A percentile compares a stretch with the other conserved stretches of the same genome.
phyloP scores from a whole-genome alignment of 768 basidiomycete genomes.

The Omphalotus guepiniiformis region DNA sequence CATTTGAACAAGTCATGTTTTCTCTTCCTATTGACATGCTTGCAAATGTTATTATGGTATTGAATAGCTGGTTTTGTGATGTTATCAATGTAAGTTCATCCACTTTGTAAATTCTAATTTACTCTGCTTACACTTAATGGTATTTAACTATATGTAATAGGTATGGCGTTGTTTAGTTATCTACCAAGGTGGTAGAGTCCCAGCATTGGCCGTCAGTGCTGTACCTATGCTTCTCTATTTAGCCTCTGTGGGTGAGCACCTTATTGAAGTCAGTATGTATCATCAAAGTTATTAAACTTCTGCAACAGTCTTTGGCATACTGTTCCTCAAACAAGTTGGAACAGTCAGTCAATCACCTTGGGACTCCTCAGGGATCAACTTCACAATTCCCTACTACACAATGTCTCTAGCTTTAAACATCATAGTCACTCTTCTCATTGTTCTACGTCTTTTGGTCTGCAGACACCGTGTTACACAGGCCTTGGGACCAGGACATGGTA shows the following conservation, averaged over 20 bases:
- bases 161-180: slow-evolving; percentile 9
- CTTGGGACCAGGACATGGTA: slow-evolving; percentile 21
- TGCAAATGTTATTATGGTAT: slow-evolving; percentile 10
- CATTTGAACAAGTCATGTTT: slow-evolving; percentile 15
- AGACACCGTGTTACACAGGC: slow-evolving; percentile 16
- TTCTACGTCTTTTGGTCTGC: slow-evolving; percentile 28
- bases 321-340: slow-evolving; percentile 11
- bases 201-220: slow-evolving; percentile 4
- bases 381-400: slow-evolving; percentile 33
- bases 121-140: not conserved
- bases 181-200: slow-evolving; percentile 5
- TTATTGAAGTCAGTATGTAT: not conserved
- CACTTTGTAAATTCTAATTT: not conserved
- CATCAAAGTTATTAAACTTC: not conserved
- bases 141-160: not conserved
- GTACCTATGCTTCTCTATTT: slow-evolving; percentile 5
- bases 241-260: slow-evolving; percentile 6
- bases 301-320: slow-evolving; percentile 6
- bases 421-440: slow-evolving; percentile 32
- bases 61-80: slow-evolving; percentile 13
- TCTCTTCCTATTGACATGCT: slow-evolving; percentile 13
- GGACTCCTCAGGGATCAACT: slow-evolving; percentile 18
- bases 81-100: slow-evolving; percentile 8
- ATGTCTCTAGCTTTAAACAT: slow-evolving; percentile 34
- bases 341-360: slow-evolving; percentile 9